Evolutionary conservation across 441 rosid genomes (phyloP).

Genomic region (Gossypium schwendimanii): DNA sequence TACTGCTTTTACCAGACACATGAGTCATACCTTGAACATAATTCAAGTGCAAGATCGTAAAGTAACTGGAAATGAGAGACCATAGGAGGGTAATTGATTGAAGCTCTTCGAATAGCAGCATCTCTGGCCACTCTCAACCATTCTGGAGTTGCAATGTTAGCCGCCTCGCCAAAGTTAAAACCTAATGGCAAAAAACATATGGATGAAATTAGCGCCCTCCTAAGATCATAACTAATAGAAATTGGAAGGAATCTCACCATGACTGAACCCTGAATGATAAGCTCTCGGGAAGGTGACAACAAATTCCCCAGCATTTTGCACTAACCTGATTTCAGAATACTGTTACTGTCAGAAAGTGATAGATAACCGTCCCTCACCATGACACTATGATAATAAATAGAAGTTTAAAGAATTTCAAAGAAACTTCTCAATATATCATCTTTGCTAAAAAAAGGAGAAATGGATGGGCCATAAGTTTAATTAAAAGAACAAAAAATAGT

Average conservation of each 20-base stretch:
- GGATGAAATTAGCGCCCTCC: slow-evolving; percentile 15
- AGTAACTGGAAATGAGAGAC: slow-evolving; percentile 98
- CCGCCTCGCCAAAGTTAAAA: slow-evolving; percentile 82
- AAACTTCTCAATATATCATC: background rate
- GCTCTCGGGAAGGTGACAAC: slow-evolving; percentile 99
- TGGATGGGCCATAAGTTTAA: background rate
- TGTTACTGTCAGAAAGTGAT: slow-evolving; percentile 15
- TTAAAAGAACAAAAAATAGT: background rate
- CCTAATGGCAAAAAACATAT: slow-evolving; percentile 31
- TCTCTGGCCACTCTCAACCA: slow-evolving; percentile 86
- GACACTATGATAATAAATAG: background rate
- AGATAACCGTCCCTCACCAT: slow-evolving; percentile 6
- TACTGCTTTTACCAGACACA: background rate
- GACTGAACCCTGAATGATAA: slow-evolving; percentile 97
- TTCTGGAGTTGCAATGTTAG: slow-evolving; percentile 90
- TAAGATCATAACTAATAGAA: slow-evolving; percentile 7
- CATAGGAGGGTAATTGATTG: slow-evolving; percentile 94
- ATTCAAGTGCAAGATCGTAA: slow-evolving; percentile 80
- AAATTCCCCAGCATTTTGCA: slow-evolving; percentile 98
- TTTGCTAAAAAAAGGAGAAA: background rate
- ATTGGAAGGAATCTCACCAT: slow-evolving; percentile 45
- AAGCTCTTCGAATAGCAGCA: slow-evolving; percentile 96
- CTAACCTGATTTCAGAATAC: slow-evolving; percentile 62
- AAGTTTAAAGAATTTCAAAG: background rate
- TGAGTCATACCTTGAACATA: slow-evolving; percentile 65